Conservation (phyloP, 441 rosid species). For the Populus hybrid region DNA sequence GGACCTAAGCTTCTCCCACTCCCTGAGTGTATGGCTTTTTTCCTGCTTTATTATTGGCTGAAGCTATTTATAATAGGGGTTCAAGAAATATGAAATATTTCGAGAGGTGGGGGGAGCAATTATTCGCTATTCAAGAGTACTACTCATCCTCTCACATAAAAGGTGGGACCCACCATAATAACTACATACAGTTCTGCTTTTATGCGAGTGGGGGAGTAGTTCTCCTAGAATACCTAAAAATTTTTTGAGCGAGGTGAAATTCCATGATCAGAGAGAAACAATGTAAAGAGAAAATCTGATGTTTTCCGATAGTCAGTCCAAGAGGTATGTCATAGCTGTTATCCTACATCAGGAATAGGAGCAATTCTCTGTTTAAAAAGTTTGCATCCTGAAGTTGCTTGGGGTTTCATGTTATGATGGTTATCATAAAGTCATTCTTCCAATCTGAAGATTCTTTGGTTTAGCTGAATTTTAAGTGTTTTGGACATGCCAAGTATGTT, state of each 20-base stretch:
- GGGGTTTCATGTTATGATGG: background rate
- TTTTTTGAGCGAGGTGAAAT: background rate
- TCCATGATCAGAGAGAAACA: background rate
- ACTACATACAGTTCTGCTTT: no score
- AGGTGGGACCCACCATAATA: no score
- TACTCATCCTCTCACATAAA: background rate
- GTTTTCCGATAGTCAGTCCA: background rate
- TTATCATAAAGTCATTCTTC: background rate
- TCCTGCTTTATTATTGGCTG: background rate
- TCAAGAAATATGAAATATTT: background rate
- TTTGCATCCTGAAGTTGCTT: background rate
- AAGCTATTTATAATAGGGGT: background rate
- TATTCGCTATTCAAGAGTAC: background rate
- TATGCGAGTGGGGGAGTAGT: background rate
- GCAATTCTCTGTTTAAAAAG: background rate
- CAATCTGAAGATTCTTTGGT: background rate
- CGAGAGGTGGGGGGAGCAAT: background rate
- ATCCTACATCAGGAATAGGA: background rate
- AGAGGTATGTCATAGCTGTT: background rate
- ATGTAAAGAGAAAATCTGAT: background rate
- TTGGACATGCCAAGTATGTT: background rate
- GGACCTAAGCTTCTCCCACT: background rate
- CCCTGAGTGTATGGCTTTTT: background rate
- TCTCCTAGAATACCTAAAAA: background rate
- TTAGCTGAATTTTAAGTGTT: background rate